A percentile compares a stretch with the other conserved stretches of the same genome.
Conservation (phyloP, 139 green algal species). For the Picochlorum costavermella region DNA sequence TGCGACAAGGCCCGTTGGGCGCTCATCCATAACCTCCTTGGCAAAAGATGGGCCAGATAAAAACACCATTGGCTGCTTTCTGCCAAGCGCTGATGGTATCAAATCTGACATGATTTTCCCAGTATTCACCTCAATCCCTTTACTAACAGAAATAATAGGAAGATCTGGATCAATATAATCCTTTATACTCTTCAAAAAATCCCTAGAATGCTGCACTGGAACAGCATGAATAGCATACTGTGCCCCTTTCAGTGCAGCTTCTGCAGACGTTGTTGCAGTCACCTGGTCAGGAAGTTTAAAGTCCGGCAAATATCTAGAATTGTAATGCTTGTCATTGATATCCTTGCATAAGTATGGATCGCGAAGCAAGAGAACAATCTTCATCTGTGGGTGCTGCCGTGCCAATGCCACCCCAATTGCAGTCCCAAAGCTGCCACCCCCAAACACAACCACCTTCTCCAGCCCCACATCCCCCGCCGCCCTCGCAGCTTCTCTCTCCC, state of each 20-base stretch:
- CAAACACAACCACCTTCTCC: conserved; percentile 88
- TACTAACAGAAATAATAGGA: conserved; percentile 90
- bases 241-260: conserved; percentile 66
- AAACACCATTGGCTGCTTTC: conserved; percentile 78
- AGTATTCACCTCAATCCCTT: conserved; percentile 77
- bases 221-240: conserved; percentile 88
- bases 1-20: conserved; percentile 76
- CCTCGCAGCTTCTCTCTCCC: conserved; percentile 5
- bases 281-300: conserved; percentile 80
- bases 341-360: conserved; percentile 64
- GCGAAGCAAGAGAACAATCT: conserved; percentile 67
- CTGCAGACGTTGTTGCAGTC: conserved; percentile 55
- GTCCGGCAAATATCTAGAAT: conserved; percentile 74
- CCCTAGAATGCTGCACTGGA: conserved; percentile 81
- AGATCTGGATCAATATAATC: conserved; percentile 64
- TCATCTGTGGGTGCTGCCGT: conserved; percentile 63
- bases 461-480: not conserved
- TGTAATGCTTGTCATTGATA: conserved; percentile 84
- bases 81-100: conserved; percentile 72
- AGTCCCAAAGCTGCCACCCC: conserved; percentile 93
- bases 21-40: conserved; percentile 74
- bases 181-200: conserved; percentile 69
- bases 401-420: conserved; percentile 83
- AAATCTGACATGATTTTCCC: conserved; percentile 89
- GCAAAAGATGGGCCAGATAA: conserved; percentile 92